Conservation (phyloP, 2,329 filamentous ascomycete species). For the Exophiala viscosa region DNA sequence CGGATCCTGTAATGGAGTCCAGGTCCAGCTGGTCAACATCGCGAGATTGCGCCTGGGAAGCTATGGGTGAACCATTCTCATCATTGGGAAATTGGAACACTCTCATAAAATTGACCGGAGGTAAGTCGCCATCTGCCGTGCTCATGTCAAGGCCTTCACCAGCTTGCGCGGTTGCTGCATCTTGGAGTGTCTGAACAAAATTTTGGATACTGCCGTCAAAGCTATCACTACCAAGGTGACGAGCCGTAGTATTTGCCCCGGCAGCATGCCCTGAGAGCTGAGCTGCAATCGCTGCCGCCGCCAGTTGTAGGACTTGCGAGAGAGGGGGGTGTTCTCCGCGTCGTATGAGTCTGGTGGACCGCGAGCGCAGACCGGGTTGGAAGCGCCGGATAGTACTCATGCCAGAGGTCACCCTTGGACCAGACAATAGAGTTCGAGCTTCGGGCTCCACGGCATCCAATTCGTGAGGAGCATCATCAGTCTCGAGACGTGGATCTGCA, state of each 20-base stretch:
- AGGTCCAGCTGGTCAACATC: conserved; percentile 38
- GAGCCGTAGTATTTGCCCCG: conserved; percentile 53
- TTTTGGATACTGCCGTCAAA: conserved; percentile 61
- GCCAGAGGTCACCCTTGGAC: conserved; percentile 32
- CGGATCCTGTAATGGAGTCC: conserved; percentile 41
- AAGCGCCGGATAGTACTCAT: conserved; percentile 38
- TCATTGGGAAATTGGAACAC: conserved; percentile 65
- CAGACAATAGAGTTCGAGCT: conserved; percentile 31
- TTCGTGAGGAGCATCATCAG: conserved; percentile 38
- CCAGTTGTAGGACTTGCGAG: conserved; percentile 59
- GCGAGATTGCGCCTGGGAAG: conserved; percentile 29
- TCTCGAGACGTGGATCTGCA: conserved; percentile 41
- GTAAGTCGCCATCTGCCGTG: conserved; percentile 42
- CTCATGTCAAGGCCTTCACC: conserved; percentile 39
- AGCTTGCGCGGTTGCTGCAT: conserved; percentile 56
- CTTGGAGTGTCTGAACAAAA: conserved; percentile 60
- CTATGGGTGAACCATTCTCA: conserved; percentile 31
- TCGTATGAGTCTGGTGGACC: conserved; percentile 51
- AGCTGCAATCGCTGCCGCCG: conserved; percentile 61
- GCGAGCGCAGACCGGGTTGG: conserved; percentile 46
- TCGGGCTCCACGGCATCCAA: conserved; percentile 42
- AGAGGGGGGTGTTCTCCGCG: conserved; percentile 61
- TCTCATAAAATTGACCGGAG: conserved; percentile 64
- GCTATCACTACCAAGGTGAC: conserved; percentile 52
- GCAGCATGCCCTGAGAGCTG: conserved; percentile 61